Conservation (phyloP, 2,329 filamentous ascomycete species). For the Pseudogymnoascus sp. region DNA sequence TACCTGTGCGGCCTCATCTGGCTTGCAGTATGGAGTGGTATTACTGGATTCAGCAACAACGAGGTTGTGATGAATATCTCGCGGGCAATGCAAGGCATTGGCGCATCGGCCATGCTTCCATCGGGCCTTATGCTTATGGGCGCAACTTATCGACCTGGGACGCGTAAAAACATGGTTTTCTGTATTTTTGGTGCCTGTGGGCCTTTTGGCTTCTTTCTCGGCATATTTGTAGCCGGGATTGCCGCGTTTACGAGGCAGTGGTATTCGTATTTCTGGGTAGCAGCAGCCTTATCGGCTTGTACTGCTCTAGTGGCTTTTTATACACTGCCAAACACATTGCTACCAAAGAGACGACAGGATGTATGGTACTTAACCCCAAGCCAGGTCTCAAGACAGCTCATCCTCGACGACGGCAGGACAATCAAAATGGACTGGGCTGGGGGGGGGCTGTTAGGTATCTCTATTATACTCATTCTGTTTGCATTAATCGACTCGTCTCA, state of each 20-base stretch:
- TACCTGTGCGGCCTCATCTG: constrained; percentile 52
- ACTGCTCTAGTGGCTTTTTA: constrained; percentile 38
- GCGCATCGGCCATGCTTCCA: constrained; percentile 61
- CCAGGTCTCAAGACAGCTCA: too few species aligned
- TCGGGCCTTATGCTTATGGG: constrained; percentile 58
- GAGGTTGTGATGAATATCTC: constrained; percentile 62
- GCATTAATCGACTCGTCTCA: too few species aligned
- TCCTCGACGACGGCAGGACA: too few species aligned
- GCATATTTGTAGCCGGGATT: constrained; percentile 55
- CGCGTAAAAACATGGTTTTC: constrained; percentile 56
- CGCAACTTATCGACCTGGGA: constrained; percentile 54
- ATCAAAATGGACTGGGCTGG: too few species aligned
- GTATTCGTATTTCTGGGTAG: constrained; percentile 61
- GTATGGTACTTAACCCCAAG: too few species aligned
- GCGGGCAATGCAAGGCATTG: constrained; percentile 65
- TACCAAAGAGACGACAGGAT: constrained; percentile 37
- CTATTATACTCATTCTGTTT: too few species aligned
- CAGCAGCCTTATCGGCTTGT: constrained; percentile 40
- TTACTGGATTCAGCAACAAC: constrained; percentile 61
- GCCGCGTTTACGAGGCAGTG: constrained; percentile 48
- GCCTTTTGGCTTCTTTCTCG: constrained; percentile 46
- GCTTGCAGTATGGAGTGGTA: constrained; percentile 59
- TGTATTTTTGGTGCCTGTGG: constrained; percentile 46
- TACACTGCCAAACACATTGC: constrained; percentile 35
- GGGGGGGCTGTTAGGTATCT: too few species aligned